A percentile compares a stretch with the other conserved stretches of the same genome.
Evolutionary conservation across 495 filamentous ascomycete species (phyloP).

Genomic region (Coniosporium apollinis): DNA sequence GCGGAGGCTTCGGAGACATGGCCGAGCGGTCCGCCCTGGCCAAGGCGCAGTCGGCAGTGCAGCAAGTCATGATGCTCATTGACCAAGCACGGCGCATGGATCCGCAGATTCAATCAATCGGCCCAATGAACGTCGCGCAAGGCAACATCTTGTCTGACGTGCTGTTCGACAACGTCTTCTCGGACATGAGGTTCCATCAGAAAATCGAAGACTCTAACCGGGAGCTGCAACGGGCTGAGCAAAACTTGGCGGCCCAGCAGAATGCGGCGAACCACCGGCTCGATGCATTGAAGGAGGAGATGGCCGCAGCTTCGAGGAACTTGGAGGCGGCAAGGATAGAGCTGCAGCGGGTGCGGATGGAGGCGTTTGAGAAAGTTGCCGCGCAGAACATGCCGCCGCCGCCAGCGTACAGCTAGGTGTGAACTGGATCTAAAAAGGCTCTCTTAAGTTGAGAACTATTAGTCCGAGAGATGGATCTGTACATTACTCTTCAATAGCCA

Average conservation of each 20-base stretch:
- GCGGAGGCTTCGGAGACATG: constrained; percentile 15
- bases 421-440: too few relatives aligned
- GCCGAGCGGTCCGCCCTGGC: constrained; percentile 27
- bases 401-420: too few relatives aligned
- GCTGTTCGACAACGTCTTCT: constrained; percentile 32
- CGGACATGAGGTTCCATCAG: constrained; percentile 29
- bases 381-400: too few relatives aligned
- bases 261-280: constrained; percentile 12
- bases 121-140: constrained; percentile 18
- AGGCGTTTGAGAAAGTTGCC: constrained; percentile 9
- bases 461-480: too few relatives aligned
- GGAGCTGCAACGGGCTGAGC: constrained; percentile 17
- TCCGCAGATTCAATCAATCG: constrained; percentile 12
- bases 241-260: constrained; percentile 11
- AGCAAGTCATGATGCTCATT: constrained; percentile 23
- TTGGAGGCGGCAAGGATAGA: constrained; percentile 20
- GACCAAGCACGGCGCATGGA: constrained; percentile 15
- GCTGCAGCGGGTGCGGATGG: constrained; percentile 17
- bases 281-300: constrained; percentile 7
- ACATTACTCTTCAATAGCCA: too few relatives aligned
- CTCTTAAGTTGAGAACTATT: too few relatives aligned
- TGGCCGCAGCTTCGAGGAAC: constrained; percentile 8
- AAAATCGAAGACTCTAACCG: constrained; percentile 25
- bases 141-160: constrained; percentile 27
- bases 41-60: constrained; percentile 19